These are phyloP conservation scores for Sporobolomyces roseus DNA, from an alignment of 768 basidiomycete species.

Conservation along the genomic window DNA sequence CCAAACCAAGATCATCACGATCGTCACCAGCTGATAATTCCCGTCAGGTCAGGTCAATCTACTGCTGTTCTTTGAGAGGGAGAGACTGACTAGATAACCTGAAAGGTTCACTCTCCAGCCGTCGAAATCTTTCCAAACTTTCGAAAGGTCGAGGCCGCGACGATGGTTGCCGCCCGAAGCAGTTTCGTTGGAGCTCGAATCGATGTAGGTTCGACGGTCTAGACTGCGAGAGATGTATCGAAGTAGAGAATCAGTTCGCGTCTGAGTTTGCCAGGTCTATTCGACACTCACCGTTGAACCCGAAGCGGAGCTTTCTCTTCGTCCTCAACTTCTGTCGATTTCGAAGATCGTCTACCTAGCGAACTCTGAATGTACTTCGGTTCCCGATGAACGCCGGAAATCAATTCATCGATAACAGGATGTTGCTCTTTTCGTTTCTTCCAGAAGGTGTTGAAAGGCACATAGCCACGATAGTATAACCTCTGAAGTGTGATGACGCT, in stretches of 20 bases:
- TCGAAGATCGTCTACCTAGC: background rate
- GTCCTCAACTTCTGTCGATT: slow-evolving; percentile 11
- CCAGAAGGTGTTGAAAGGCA: background rate
- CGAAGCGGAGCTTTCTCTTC: slow-evolving; percentile 11
- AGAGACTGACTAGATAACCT: background rate
- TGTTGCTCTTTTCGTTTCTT: background rate
- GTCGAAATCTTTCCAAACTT: slow-evolving; percentile 5
- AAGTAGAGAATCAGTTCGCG: too few species aligned
- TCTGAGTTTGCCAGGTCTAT: too few species aligned
- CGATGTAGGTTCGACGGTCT: too few species aligned
- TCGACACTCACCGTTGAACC: too few species aligned
- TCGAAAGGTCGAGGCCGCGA: too few species aligned
- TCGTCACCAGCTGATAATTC: background rate
- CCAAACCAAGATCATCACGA: slow-evolving; percentile 1
- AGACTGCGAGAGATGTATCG: too few species aligned
- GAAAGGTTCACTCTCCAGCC: background rate
- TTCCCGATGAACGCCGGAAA: background rate
- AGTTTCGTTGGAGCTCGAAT: too few species aligned
- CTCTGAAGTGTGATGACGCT: slow-evolving; percentile 8
- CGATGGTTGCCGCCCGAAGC: slow-evolving; percentile 19
- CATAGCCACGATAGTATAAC: background rate
- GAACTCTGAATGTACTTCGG: background rate
- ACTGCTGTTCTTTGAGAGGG: background rate
- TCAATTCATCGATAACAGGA: background rate
- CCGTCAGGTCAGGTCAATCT: too few species aligned